Conservation (phyloP, 2,329 filamentous ascomycete genomes). For the Periconia macrospinosa region DNA sequence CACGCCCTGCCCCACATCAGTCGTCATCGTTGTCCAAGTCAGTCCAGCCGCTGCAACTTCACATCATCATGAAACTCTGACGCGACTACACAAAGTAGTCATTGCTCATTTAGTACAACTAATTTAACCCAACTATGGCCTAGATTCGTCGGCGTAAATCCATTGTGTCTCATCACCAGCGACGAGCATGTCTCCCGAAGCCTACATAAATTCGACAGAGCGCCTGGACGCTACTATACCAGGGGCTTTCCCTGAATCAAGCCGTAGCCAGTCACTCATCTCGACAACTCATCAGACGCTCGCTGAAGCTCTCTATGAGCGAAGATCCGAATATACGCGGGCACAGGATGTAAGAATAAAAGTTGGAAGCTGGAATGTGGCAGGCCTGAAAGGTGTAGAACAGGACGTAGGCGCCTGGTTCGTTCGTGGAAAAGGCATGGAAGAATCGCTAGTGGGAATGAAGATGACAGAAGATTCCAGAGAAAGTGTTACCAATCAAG, state of each 20-base stretch:
- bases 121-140: not conserved
- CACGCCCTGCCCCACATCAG: conserved; percentile 1
- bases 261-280: conserved; percentile 17
- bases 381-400: conserved; percentile 79
- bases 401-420: conserved; percentile 91
- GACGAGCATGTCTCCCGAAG: conserved; percentile 30
- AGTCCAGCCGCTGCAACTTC: not conserved
- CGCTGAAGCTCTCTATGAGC: conserved; percentile 65
- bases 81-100: not conserved
- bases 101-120: not conserved
- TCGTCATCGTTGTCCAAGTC: conserved; percentile 3
- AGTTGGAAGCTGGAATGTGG: conserved; percentile 94
- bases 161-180: not conserved
- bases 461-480: conserved; percentile 35
- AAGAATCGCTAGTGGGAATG: conserved; percentile 63
- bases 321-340: conserved; percentile 77
- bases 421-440: conserved; percentile 71
- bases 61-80: not conserved
- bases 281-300: conserved; percentile 51
- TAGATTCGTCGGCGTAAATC: not conserved
- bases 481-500: conserved; percentile 52
- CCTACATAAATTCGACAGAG: conserved; percentile 27
- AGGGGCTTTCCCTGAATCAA: conserved; percentile 51
- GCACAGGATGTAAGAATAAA: conserved; percentile 79
- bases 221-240: conserved; percentile 50